A percentile compares a stretch with the other conserved stretches of the same genome.
Conservation (phyloP, 2,329 filamentous ascomycete species). For the Fusarium azukiicola region DNA sequence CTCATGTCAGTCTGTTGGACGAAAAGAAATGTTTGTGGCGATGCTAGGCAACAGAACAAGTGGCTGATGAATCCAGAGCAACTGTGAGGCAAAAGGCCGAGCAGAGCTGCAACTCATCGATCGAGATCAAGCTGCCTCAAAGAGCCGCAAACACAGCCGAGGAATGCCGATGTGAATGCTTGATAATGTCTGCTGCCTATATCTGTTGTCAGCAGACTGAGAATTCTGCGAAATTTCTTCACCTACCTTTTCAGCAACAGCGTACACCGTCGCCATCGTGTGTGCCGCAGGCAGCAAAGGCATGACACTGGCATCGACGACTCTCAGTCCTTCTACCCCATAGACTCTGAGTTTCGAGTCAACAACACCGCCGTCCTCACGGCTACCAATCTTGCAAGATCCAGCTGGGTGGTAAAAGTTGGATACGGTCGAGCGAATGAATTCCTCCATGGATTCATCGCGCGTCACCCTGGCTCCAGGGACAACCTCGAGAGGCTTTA, state of each 20-base stretch:
- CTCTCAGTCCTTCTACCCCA: slow-evolving; percentile 50
- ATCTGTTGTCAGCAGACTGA: not conserved
- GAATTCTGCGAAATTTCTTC: rapidly evolving
- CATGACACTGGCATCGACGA: slow-evolving; percentile 63
- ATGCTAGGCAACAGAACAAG: too few species aligned
- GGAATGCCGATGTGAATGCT: not conserved
- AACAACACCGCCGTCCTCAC: slow-evolving; percentile 63
- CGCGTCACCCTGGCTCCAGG: slow-evolving; percentile 39
- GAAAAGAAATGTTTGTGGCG: too few species aligned
- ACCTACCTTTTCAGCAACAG: slow-evolving; percentile 55
- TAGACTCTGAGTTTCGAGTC: slow-evolving; percentile 51
- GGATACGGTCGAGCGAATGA: slow-evolving; percentile 32
- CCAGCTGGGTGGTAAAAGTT: slow-evolving; percentile 49
- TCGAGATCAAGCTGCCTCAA: too few species aligned
- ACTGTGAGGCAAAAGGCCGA: too few species aligned
- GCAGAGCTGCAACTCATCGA: too few species aligned
- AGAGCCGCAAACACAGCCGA: too few species aligned
- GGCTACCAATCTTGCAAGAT: slow-evolving; percentile 63
- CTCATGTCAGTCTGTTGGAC: not conserved
- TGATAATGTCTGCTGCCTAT: slow-evolving; percentile 45
- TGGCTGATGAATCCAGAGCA: too few species aligned
- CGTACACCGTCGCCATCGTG: slow-evolving; percentile 54
- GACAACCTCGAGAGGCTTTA: slow-evolving; percentile 34
- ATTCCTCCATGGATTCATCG: slow-evolving; percentile 40
- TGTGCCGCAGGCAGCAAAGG: slow-evolving; percentile 51